Evolutionary conservation across 75 land plant genomes (phyloP).

Genomic region (Azolla pinnata): DNA sequence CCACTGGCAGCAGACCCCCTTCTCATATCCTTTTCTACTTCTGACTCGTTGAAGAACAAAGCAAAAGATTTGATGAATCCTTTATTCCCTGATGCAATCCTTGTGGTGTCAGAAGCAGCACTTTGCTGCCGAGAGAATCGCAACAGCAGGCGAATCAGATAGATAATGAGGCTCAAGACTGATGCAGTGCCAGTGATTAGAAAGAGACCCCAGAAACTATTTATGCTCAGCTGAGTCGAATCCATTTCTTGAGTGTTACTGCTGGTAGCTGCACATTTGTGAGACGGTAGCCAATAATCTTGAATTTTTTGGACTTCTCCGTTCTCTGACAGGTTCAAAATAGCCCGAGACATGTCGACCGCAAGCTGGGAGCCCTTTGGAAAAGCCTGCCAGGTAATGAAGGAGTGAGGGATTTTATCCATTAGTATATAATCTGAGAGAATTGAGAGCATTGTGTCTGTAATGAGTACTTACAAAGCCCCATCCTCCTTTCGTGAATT

Average conservation of each 20-base stretch:
- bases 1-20: background rate
- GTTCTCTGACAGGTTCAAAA: constrained; percentile 61
- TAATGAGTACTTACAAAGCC: constrained; percentile 77
- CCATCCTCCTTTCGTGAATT: constrained; percentile 83
- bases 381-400: too few relatives aligned
- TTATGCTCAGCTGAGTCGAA: constrained; percentile 6
- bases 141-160: background rate
- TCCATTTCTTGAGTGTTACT: constrained; percentile 9
- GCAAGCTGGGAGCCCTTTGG: constrained; percentile 72
- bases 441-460: too few relatives aligned
- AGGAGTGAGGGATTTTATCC: too few relatives aligned
- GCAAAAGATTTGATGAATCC: constrained; percentile 25
- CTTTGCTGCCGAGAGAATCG: background rate
- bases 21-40: background rate
- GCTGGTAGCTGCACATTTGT: constrained; percentile 24
- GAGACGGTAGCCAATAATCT: constrained; percentile 48
- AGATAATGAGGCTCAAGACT: background rate
- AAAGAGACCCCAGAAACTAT: constrained; percentile 24
- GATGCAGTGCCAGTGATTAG: constrained; percentile 17
- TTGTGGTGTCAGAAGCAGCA: too few relatives aligned
- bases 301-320: constrained; percentile 74
- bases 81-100: constrained; percentile 5
- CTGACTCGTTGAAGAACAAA: constrained; percentile 30
- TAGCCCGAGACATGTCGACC: constrained; percentile 77
- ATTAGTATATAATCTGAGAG: too few relatives aligned